Conservation (phyloP, 2,329 filamentous ascomycete genomes). For the Mollisia scopiformis region DNA sequence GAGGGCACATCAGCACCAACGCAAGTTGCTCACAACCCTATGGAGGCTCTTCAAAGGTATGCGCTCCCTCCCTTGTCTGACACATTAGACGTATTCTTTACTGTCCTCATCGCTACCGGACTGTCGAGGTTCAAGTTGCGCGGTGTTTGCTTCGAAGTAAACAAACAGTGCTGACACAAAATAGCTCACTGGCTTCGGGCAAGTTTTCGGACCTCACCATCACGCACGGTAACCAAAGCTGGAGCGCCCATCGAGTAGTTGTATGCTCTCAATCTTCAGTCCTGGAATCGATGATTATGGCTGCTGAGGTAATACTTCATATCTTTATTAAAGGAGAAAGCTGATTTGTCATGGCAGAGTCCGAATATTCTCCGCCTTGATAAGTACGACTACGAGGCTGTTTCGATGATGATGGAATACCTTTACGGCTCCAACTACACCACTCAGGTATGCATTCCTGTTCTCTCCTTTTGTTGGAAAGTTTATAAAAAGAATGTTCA, state of each 20-base stretch:
- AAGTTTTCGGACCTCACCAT: slow-evolving; percentile 31
- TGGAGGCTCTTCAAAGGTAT: slow-evolving; percentile 20
- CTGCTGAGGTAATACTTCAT: neutral
- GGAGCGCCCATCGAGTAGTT: slow-evolving; percentile 31
- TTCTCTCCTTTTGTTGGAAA: too few relatives aligned
- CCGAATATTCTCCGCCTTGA: slow-evolving; percentile 18
- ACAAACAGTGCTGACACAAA: neutral
- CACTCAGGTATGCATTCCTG: neutral
- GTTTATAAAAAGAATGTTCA: neutral
- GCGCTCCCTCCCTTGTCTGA: neutral
- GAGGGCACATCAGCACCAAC: neutral
- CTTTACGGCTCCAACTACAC: slow-evolving; percentile 28
- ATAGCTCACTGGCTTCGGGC: slow-evolving; percentile 26
- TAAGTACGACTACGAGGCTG: slow-evolving; percentile 10
- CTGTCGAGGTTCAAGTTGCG: neutral
- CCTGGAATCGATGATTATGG: slow-evolving; percentile 23
- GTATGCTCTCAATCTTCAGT: slow-evolving; percentile 29
- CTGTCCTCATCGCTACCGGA: neutral
- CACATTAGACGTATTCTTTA: neutral
- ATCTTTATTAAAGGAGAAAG: neutral
- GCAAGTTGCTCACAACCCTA: slow-evolving; percentile 5
- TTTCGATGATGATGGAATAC: slow-evolving; percentile 25
- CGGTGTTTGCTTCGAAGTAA: neutral
- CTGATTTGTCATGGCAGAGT: neutral
- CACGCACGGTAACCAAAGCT: slow-evolving; percentile 20